Evolutionary conservation across 2,329 filamentous ascomycete species (phyloP), one percentile per base, ranked within the genome.

Genomic region (Hypoxylon rubiginosum): DNA sequence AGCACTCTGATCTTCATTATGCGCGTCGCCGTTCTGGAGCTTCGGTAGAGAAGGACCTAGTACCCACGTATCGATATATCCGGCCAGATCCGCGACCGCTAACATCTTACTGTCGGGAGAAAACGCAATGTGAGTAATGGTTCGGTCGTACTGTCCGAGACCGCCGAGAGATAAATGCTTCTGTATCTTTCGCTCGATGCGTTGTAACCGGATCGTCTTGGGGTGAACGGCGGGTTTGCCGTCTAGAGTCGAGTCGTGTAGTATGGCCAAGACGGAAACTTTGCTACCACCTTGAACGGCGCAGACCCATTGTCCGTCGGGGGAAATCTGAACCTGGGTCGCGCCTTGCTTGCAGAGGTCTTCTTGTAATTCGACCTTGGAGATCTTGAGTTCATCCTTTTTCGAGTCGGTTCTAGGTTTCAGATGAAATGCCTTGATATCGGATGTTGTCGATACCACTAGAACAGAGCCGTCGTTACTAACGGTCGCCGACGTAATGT

Each of bases 1-100:
- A 19, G 75, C 78, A 49, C 81, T 79, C 45, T 79, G 79, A 55
- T 82, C 82, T 28, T 78, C 76, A 63, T 69, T 75, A 30, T 78
- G 73, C 17, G 69, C 68, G n/a, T 72, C 74, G 45, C 74, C 76
- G 57, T 80, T 76, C 60, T 75, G 62, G 51, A 71, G 56, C 13
- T 48, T 71, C 21, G 55, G 68, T 69, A 88, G 85, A 71, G 86
- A 78, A 39, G 86, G 86, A 74, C 88, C 85, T 58, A 97, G 80
- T 1, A 93, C 81, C 92, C 94, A 99, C 17, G 91, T 93, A 75
- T 98, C 94, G 32, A 98, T 84, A 78, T 90, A 93, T 46, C 96
- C 96, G 46, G 91, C 90, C 56, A 97, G 80, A 77, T 97, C 95
- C 51, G 91, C 90, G 30, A 90, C 88, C 8, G 91, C 94, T 50